These are phyloP conservation scores for Sutorius australiensis DNA, from an alignment of 768 basidiomycete genomes.

Conservation along the genomic window DNA sequence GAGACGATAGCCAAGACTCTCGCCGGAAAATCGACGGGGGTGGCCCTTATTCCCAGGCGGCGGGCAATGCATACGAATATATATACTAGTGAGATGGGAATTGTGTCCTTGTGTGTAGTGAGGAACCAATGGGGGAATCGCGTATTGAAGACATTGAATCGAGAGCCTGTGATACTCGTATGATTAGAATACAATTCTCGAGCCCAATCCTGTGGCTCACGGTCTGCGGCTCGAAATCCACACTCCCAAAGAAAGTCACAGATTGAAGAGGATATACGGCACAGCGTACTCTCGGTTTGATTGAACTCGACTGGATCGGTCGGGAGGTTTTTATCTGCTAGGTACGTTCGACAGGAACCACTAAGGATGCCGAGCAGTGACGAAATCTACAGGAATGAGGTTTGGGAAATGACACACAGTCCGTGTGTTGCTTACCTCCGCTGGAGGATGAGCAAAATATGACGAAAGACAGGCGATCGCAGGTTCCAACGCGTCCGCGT, in stretches of 20 bases:
- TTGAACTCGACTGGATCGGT: slow-evolving; percentile 30
- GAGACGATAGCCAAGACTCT: slow-evolving; percentile 52
- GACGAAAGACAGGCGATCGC: slow-evolving; percentile 49
- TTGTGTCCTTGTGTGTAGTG: slow-evolving; percentile 42
- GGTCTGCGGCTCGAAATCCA: slow-evolving; percentile 43
- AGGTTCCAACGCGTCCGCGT: slow-evolving; percentile 37
- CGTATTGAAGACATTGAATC: slow-evolving; percentile 44
- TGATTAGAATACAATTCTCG: background rate
- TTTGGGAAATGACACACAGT: background rate
- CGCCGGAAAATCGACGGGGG: slow-evolving; percentile 53
- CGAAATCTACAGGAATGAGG: slow-evolving; percentile 34
- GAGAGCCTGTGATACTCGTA: slow-evolving; percentile 25
- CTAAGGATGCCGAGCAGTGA: slow-evolving; percentile 39
- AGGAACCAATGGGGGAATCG: slow-evolving; percentile 61
- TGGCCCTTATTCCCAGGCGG: slow-evolving; percentile 48
- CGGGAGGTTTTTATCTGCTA: slow-evolving; percentile 29
- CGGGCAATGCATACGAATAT: slow-evolving; percentile 53
- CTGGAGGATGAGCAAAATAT: slow-evolving; percentile 45
- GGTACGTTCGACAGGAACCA: slow-evolving; percentile 36
- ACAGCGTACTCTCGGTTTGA: slow-evolving; percentile 29
- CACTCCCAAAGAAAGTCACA: slow-evolving; percentile 47
- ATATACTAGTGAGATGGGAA: slow-evolving; percentile 60
- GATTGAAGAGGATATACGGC: slow-evolving; percentile 39
- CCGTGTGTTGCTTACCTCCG: slow-evolving; percentile 34
- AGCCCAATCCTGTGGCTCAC: slow-evolving; percentile 30